phyloP scores from a whole-genome alignment of 2,329 filamentous ascomycete genomes.

The Stenocarpella maydis region DNA sequence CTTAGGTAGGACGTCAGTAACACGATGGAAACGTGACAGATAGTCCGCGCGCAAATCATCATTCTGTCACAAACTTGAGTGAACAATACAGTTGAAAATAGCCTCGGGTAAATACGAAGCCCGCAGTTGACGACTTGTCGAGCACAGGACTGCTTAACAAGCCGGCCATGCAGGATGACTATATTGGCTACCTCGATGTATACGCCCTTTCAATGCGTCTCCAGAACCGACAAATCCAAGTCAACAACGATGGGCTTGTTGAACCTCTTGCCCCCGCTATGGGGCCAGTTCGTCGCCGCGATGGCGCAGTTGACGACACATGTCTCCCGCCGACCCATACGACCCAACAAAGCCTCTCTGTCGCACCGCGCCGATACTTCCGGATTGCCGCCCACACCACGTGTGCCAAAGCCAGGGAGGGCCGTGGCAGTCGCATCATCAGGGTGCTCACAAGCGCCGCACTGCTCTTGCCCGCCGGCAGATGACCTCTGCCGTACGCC shows the following conservation, averaged over 20 bases:
- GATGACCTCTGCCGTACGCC: background rate
- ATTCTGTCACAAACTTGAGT: background rate
- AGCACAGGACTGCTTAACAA: no score
- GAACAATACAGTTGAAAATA: no score
- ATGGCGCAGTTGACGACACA: constrained; percentile 84
- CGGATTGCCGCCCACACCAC: constrained; percentile 52
- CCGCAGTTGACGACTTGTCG: no score
- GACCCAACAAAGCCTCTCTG: constrained; percentile 49
- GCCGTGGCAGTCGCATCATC: constrained; percentile 30
- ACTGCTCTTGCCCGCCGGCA: background rate
- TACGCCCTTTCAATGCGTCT: constrained; percentile 27
- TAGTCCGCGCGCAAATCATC: background rate
- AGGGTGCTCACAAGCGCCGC: background rate
- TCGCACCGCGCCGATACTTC: constrained; percentile 51
- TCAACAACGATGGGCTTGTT: constrained; percentile 89
- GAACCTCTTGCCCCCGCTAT: constrained; percentile 67
- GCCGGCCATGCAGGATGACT: background rate
- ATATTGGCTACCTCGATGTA: no score
- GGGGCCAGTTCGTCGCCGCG: constrained; percentile 72
- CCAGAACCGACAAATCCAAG: constrained; percentile 72
- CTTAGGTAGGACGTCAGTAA: background rate
- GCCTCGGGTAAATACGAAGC: background rate
- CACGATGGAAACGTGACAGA: background rate
- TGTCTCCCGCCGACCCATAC: constrained; percentile 68
- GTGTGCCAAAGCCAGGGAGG: constrained; percentile 43